A percentile compares a stretch with the other conserved stretches of the same genome.
phyloP scores from a whole-genome alignment of 2,329 filamentous ascomycete genomes.

The Blastomyces emzantsi region DNA sequence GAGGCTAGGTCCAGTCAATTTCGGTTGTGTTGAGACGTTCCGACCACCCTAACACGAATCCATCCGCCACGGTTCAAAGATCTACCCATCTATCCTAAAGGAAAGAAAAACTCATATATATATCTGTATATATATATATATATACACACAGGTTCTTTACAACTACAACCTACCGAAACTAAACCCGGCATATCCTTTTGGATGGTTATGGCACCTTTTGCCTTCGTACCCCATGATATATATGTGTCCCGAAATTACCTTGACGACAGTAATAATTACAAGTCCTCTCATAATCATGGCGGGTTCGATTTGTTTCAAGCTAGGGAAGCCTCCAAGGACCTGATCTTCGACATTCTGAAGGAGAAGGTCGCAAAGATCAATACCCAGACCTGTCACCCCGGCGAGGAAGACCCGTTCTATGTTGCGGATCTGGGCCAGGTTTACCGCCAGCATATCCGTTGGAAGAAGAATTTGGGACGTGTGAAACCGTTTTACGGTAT shows the following conservation, averaged over 20 bases:
- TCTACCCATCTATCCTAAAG: neutral
- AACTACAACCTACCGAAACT: constrained; percentile 11
- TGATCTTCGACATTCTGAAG: constrained; percentile 82
- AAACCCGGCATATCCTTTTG: constrained; percentile 22
- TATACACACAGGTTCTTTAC: neutral
- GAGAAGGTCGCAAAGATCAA: constrained; percentile 76
- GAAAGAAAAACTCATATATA: neutral
- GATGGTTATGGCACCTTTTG: constrained; percentile 65
- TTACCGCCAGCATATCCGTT: constrained; percentile 96
- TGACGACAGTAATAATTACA: constrained; percentile 24
- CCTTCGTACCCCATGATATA: constrained; percentile 46
- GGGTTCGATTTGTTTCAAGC: constrained; percentile 36
- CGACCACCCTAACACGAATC: constrained; percentile 77
- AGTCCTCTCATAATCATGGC: constrained; percentile 36
- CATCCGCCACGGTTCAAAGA: constrained; percentile 17
- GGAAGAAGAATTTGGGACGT: constrained; percentile 87
- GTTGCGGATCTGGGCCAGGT: constrained; percentile 97
- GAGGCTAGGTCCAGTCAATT: constrained; percentile 88
- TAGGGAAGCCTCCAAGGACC: constrained; percentile 55
- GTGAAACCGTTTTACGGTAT: constrained; percentile 94
- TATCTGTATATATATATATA: constrained; percentile 1
- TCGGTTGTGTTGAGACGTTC: constrained; percentile 77
- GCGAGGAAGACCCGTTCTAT: constrained; percentile 97
- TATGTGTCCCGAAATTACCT: constrained; percentile 27
- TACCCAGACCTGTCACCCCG: constrained; percentile 76